Conservation (phyloP, 176 grass and related monocot species). For the Chloris gayana region DNA sequence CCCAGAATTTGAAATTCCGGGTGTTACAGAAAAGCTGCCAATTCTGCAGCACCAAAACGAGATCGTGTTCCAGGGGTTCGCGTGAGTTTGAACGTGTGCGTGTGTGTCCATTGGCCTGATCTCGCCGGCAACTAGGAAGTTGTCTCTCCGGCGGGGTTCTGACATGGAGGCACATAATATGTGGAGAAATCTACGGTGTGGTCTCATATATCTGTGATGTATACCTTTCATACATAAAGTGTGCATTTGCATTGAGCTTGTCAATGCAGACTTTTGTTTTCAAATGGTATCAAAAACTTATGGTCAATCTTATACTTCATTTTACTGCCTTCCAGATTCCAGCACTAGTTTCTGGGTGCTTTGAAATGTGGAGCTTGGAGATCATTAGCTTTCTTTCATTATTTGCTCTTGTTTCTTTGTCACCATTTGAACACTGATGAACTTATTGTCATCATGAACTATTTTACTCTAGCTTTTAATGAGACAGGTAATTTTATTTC, state of each 20-base stretch:
- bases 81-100: no score
- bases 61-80: no score
- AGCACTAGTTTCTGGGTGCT: neutral
- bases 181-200: neutral
- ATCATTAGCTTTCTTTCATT: neutral
- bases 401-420: neutral
- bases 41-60: no score
- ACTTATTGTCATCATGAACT: neutral
- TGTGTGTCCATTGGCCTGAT: no score
- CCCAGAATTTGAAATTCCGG: no score
- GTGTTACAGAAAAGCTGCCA: no score
- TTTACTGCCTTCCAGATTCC: neutral
- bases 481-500: neutral
- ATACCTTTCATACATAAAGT: neutral
- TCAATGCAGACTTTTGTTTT: neutral
- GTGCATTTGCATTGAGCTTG: neutral
- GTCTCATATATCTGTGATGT: neutral
- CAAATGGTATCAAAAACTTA: slow-evolving; percentile 6
- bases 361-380: neutral
- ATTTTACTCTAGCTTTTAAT: neutral
- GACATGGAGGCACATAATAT: slow-evolving; percentile 3
- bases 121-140: no score
- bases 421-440: neutral
- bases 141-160: no score
- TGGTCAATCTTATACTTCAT: neutral